Evolutionary conservation across 257 asterid species (phyloP).

Genomic region (Buddleja alternifolia): DNA sequence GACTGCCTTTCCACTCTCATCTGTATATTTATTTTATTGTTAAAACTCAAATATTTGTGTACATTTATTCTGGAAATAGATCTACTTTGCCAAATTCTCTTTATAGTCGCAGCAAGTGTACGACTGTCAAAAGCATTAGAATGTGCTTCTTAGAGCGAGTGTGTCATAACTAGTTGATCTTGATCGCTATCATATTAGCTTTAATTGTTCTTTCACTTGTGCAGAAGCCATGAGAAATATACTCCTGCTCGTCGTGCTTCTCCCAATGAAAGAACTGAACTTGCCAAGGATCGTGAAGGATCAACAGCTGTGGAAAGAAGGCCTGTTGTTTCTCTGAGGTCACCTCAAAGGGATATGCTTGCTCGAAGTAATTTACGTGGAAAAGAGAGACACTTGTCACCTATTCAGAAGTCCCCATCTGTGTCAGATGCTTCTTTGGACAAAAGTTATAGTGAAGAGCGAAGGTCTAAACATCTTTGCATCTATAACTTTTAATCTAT

Average conservation of each 20-base stretch:
- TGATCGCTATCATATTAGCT: slow-evolving; percentile 2
- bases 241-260: slow-evolving; percentile 58
- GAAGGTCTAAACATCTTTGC: slow-evolving; percentile 40
- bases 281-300: slow-evolving; percentile 36
- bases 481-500: slow-evolving; percentile 22
- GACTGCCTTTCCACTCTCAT: too few species aligned
- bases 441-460: slow-evolving; percentile 47
- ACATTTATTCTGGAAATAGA: slow-evolving; percentile 8
- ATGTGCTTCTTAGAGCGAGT: slow-evolving; percentile 22
- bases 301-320: slow-evolving; percentile 39
- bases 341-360: slow-evolving; percentile 62
- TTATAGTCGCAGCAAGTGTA: slow-evolving; percentile 15
- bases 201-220: slow-evolving; percentile 23
- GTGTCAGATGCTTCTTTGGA: slow-evolving; percentile 56
- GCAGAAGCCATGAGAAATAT: slow-evolving; percentile 52
- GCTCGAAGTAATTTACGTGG: slow-evolving; percentile 45
- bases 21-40: not conserved
- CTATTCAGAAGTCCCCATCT: slow-evolving; percentile 43
- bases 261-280: slow-evolving; percentile 44
- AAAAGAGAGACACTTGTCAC: slow-evolving; percentile 37
- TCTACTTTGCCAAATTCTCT: slow-evolving; percentile 13
- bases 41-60: slow-evolving; percentile 15
- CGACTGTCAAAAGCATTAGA: not conserved
- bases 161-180: slow-evolving; percentile 9
- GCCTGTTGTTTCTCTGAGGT: slow-evolving; percentile 56